Evolutionary conservation across 2,329 filamentous ascomycete species (phyloP), one percentile per base, ranked within the genome.

Genomic region (Beauveria scarabaeidicola): DNA sequence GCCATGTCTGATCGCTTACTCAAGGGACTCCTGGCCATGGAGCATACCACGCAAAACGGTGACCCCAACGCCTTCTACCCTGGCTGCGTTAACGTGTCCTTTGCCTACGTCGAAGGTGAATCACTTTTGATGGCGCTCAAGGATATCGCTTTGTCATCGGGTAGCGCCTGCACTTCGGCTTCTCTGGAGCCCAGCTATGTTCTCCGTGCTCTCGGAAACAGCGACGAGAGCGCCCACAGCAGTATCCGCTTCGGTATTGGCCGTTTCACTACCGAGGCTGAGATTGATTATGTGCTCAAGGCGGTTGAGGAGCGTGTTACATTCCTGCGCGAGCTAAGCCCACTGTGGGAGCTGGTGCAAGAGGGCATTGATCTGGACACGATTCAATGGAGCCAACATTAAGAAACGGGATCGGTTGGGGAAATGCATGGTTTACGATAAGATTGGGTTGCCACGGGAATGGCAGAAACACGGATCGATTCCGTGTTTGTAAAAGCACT

Each of bases 361-460:
- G 94, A 99, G 73, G 94, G 94, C 17, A 84, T 99, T 64, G 94
- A 96, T 70, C 77, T 99, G 66, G 90, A 95, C 75, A 96, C 91
- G 47, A 99, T 99, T 69, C 88, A 99, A 76, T 99, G 94, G 94
- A 96, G 89, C 72, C 92, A 97, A 78, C 94, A 99, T 75, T 97
- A 79, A 82, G 23, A 41, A 21, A 15, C n/a, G 32, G 38, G 15
- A 27, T 25, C 52, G 59, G 32, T 57, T 46, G 25, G 36, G 40
- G 52, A 57, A 40, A 57, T 53, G 48, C 52, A 51, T 46, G 32
- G 57, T 38, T 47, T 58, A 62, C 21, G 43, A 58, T 52, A 61
- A 62, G 25, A 17, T 17, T 51, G 27, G 50, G 13, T 7, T 41
- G 46, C 52, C 52, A 57, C 40, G 48, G 40, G 7, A 5, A 47